Conservation (phyloP, 2,329 filamentous ascomycete genomes). For the Colletotrichum sp. region DNA sequence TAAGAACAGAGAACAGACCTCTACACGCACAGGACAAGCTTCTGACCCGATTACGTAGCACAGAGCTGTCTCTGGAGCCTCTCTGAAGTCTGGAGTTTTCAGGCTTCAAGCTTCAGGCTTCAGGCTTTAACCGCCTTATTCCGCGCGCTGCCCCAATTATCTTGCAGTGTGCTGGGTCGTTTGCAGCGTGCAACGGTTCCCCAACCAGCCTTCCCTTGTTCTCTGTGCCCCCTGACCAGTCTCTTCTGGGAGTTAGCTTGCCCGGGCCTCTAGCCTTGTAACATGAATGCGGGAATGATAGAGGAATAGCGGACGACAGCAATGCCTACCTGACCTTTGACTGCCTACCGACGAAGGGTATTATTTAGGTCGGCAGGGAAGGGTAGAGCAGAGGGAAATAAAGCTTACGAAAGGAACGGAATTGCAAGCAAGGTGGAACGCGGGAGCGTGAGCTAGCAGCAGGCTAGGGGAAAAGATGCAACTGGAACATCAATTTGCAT, state of each 20-base stretch:
- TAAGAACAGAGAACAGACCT: slow-evolving; percentile 1
- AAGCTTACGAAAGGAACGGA: neutral
- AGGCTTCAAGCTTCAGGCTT: neutral
- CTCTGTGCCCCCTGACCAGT: slow-evolving; percentile 9
- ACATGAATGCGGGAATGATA: slow-evolving; percentile 6
- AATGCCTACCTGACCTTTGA: neutral
- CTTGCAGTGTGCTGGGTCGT: neutral
- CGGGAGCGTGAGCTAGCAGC: neutral
- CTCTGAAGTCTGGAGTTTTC: neutral
- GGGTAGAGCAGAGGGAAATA: neutral
- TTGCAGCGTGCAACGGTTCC: slow-evolving; percentile 16
- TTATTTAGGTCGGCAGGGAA: neutral
- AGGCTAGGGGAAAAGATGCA: neutral
- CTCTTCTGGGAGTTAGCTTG: slow-evolving; percentile 8
- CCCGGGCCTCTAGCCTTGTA: neutral
- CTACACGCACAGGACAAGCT: slow-evolving; percentile 2
- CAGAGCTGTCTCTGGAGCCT: neutral
- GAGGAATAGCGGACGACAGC: neutral
- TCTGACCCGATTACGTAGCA: neutral
- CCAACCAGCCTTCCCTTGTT: slow-evolving; percentile 15
- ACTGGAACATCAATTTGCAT: neutral
- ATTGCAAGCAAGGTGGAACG: slow-evolving; percentile 10
- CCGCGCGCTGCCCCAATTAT: neutral
- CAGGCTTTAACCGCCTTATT: slow-evolving; percentile 6
- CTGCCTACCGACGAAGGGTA: neutral